Evolutionary conservation across 2,329 filamentous ascomycete species (phyloP), one percentile per base, ranked within the genome.

Genomic region (Aspergillus fumigatiaffinis): DNA sequence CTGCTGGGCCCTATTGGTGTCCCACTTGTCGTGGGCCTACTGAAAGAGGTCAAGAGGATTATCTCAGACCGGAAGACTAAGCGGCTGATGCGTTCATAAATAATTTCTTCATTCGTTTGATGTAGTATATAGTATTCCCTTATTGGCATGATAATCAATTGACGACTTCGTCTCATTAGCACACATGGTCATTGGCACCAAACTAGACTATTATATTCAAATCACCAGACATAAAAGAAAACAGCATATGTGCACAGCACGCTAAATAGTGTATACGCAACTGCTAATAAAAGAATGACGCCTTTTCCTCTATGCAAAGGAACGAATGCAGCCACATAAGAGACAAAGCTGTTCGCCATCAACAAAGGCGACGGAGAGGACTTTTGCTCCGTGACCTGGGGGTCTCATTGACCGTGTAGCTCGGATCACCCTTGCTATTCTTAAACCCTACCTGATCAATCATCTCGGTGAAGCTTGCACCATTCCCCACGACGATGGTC

Each of bases 1-100:
- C 77, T 99, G 10, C 77, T 99, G 44, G 94, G 94, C 0, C 94
- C 94, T 0, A 87, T 97, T 44, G 92, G 90, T 4, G 93, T 97
- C 12, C 94, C 94, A 41, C 77, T 99, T 51, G 73, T 97, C 6
- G 90, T 97, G 83, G 89, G 89, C 3, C 78, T 91, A 28, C 64
- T 96, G 48, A 95, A 92, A 67, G 92, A 97, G 78, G 50, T 94
- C 20, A 91, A 86, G 75, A 83, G 81, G 49, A 50, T 79, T 23
- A 59, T 73, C 6, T 59, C 66, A 44, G 60, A 62, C 14, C 68
- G 68, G 63, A 76, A 71, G 61, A 65, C 66, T 28, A 68, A 58
- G 52, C 69, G 54, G 52, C n/a, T n/a, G n/a, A n/a, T n/a, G n/a
- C n/a, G n/a, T n/a, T 48, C 54, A 47, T 64, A 60, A 35, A 26